Conservation (phyloP, 495 filamentous ascomycete genomes). For the Penicillium desertorum region DNA sequence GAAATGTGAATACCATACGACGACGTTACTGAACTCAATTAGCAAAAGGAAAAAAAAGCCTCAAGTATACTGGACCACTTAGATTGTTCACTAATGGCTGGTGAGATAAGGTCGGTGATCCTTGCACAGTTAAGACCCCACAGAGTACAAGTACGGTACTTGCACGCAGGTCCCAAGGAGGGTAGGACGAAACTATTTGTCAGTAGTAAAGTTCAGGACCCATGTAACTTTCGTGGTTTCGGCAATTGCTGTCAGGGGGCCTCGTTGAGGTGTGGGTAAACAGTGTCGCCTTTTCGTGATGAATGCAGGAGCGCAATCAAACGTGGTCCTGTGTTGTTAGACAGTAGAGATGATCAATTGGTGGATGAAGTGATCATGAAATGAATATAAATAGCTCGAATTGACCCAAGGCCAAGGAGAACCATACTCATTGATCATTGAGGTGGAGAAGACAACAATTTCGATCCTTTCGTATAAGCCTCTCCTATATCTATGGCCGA, state of each 20-base stretch:
- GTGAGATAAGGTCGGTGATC: background rate
- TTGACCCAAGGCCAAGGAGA: background rate
- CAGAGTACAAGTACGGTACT: constrained; percentile 6
- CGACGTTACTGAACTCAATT: background rate
- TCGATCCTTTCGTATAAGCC: no score
- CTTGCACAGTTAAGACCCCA: background rate
- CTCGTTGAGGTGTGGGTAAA: background rate
- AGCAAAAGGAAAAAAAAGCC: no score
- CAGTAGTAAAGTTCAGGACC: constrained; percentile 11
- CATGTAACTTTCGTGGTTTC: constrained; percentile 25
- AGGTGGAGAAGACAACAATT: background rate
- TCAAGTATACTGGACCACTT: background rate
- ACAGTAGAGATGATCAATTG: background rate
- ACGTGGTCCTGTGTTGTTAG: background rate
- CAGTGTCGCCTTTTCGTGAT: background rate
- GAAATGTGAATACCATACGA: constrained; percentile 17
- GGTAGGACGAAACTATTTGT: constrained; percentile 23
- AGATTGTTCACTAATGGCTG: background rate
- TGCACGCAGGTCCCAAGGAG: constrained; percentile 2
- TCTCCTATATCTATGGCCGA: background rate
- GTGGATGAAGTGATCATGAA: background rate
- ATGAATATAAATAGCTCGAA: background rate
- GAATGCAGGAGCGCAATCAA: constrained; percentile 10
- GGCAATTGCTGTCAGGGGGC: background rate
- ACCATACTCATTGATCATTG: background rate